A percentile compares a stretch with the other conserved stretches of the same genome.
Evolutionary conservation across 2,329 filamentous ascomycete genomes (phyloP).

Genomic region (Phialemoniopsis sp.): DNA sequence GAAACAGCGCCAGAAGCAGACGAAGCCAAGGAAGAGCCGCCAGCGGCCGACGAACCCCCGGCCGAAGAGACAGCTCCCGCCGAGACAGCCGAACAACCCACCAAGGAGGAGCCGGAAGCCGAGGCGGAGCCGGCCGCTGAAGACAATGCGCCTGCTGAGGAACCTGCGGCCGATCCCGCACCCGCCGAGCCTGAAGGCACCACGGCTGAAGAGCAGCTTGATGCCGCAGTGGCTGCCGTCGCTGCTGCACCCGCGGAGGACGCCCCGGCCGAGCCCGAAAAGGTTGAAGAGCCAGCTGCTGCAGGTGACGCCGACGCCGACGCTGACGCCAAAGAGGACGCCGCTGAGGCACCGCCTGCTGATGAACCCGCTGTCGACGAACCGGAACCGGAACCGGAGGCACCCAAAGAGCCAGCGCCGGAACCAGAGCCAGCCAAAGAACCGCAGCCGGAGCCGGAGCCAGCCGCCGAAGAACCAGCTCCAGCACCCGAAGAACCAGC

Average conservation of each 20-base stretch:
- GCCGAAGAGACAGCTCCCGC: slow-evolving; percentile 4
- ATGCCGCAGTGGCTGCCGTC: too few relatives aligned
- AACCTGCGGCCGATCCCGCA: slow-evolving; percentile 2
- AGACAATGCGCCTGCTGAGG: not conserved
- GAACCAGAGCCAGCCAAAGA: too few relatives aligned
- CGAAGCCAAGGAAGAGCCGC: not conserved
- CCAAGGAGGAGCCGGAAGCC: slow-evolving; percentile 1
- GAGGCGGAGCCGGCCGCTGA: slow-evolving; percentile 5
- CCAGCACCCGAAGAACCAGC: slow-evolving; percentile 16
- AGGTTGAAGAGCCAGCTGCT: too few relatives aligned
- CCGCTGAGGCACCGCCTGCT: too few relatives aligned
- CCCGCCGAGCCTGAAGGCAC: not conserved
- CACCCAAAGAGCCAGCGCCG: slow-evolving; percentile 1
- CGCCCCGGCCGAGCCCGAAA: too few relatives aligned
- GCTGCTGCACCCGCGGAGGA: too few relatives aligned
- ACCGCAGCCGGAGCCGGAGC: slow-evolving; percentile 2
- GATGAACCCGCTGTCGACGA: not conserved
- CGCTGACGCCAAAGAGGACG: too few relatives aligned
- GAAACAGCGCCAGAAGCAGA: too few relatives aligned
- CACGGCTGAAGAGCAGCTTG: too few relatives aligned
- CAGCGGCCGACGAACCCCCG: slow-evolving; percentile 1
- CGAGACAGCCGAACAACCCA: too few relatives aligned
- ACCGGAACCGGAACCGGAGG: slow-evolving; percentile 1
- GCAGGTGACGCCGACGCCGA: too few relatives aligned
- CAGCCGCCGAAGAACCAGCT: slow-evolving; percentile 9